phyloP scores from a whole-genome alignment of 2,329 filamentous ascomycete genomes.

The Tolypocladium tundrense region DNA sequence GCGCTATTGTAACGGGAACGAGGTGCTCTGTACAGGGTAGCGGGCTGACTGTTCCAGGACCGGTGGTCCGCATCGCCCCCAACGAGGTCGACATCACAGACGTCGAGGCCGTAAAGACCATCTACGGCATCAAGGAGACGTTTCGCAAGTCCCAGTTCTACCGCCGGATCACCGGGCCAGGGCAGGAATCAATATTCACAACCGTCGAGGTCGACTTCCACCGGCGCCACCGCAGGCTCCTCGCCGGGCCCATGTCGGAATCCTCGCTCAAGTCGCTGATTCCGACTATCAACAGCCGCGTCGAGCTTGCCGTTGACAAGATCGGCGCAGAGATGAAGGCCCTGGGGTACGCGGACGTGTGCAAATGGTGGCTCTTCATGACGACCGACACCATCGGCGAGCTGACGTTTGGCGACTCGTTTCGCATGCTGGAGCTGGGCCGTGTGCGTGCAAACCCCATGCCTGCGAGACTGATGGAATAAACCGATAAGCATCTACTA shows the following conservation, averaged over 20 bases:
- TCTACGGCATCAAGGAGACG: slow-evolving; percentile 20
- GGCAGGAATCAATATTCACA: slow-evolving; percentile 22
- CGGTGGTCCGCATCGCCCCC: slow-evolving; percentile 14
- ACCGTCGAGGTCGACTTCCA: slow-evolving; percentile 28
- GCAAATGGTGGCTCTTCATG: slow-evolving; percentile 45
- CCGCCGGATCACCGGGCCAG: slow-evolving; percentile 7
- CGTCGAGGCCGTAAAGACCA: slow-evolving; percentile 11
- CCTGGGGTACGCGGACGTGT: slow-evolving; percentile 29
- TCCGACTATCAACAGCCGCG: slow-evolving; percentile 22
- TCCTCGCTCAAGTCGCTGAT: slow-evolving; percentile 20
- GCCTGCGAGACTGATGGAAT: not conserved
- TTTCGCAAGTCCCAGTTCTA: slow-evolving; percentile 16
- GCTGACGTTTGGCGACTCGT: slow-evolving; percentile 45
- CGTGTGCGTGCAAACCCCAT: slow-evolving; percentile 21
- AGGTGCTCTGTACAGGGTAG: no score
- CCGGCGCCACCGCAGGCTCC: slow-evolving; percentile 27
- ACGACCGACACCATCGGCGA: slow-evolving; percentile 44
- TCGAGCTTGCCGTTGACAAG: slow-evolving; percentile 26
- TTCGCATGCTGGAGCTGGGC: slow-evolving; percentile 38
- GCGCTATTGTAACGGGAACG: not conserved
- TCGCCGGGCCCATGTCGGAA: slow-evolving; percentile 29
- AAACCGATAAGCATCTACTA: not conserved
- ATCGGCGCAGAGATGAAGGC: slow-evolving; percentile 32
- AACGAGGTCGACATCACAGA: slow-evolving; percentile 12
- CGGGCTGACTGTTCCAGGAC: slow-evolving; percentile 5